phyloP scores from a whole-genome alignment of 768 basidiomycete species.

The Melanogaster broomeanus region DNA sequence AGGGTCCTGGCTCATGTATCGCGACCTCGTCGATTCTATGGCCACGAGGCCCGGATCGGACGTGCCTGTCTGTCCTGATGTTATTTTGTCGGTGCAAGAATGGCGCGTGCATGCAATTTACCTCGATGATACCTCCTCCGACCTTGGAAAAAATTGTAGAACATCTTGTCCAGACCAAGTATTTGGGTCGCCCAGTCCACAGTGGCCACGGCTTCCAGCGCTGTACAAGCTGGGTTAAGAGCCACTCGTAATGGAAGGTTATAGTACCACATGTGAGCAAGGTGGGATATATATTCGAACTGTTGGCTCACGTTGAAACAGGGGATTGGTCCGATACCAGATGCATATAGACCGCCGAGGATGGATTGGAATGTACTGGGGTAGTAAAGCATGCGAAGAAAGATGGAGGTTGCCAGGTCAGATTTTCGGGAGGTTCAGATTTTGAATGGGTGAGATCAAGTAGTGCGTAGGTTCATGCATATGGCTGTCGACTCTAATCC shows the following conservation, averaged over 20 bases:
- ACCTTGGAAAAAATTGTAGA: slow-evolving; percentile 63
- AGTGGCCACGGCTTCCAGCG: slow-evolving; percentile 79
- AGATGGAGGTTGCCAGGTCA: too few species aligned
- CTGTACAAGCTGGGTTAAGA: slow-evolving; percentile 88
- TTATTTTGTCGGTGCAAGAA: background rate
- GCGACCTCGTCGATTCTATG: slow-evolving; percentile 76
- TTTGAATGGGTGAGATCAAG: too few species aligned
- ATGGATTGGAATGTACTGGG: too few species aligned
- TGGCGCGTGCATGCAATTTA: slow-evolving; percentile 26
- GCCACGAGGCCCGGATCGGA: slow-evolving; percentile 82
- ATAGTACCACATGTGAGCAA: too few species aligned
- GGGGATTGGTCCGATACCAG: slow-evolving; percentile 69
- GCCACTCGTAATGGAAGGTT: slow-evolving; percentile 61
- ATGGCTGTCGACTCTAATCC: background rate
- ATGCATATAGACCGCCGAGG: too few species aligned
- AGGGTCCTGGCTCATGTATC: slow-evolving; percentile 52
- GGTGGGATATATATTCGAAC: background rate
- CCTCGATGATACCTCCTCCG: slow-evolving; percentile 85
- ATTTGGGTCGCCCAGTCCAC: slow-evolving; percentile 92
- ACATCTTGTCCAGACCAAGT: slow-evolving; percentile 67
- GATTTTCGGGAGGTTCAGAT: too few species aligned
- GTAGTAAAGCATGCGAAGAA: too few species aligned
- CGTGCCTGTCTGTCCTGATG: slow-evolving; percentile 64
- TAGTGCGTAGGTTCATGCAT: too few species aligned
- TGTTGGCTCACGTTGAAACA: slow-evolving; percentile 71